Evolutionary conservation across 176 grass and related monocot genomes (phyloP), one percentile per base, ranked within the genome.

Genomic region (Aegilops tauschii): DNA sequence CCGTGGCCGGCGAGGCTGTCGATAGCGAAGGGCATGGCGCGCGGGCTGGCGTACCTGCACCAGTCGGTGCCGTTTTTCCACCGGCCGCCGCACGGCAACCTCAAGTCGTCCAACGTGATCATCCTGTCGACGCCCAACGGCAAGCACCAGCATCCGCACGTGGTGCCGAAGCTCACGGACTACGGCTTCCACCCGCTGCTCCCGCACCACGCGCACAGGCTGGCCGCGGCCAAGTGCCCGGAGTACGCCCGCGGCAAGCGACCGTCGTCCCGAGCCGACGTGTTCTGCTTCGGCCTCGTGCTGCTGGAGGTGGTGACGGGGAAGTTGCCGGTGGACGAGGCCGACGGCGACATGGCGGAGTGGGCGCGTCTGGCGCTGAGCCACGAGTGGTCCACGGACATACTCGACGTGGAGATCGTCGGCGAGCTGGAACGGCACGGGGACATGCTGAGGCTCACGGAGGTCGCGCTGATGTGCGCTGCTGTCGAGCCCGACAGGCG

Each of bases 331-430:
- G 83, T 88, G 18, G 92, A 96, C 70, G 85, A 91, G 18, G 73
- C 73, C 4, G 94, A 96, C 75, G 92, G 88, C 69, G 88, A 91
- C 81, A 77, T 99, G 80, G 86, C 92, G 56, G 86, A 86, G 83
- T 99, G 97, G 97, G 90, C 95, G 68, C 88, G 89, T 16, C 70
- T 93, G 23, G 92, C 91, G n/a, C 82, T 99, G 14, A 92, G 84
- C 77, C 93, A 99, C 71, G 90, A 99, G 67, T 99, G 90, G 97
- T 94, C 97, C 29, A 96, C 92, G 4, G 97, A 99, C 76, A 91
- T 99, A 35, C 49, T 99, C 76, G 97, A 99, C 87, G 70, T 99
- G 17, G 94, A 96, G 87, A 91, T 99, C 84, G 80, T 91, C 32
- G 59, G 32, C 10, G 97, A 96, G 61, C 76, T 61, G 63, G 89